Evolutionary conservation across 345 rosid species (phyloP), one percentile per base, ranked within the genome.

Genomic region (Aquilaria malaccensis): DNA sequence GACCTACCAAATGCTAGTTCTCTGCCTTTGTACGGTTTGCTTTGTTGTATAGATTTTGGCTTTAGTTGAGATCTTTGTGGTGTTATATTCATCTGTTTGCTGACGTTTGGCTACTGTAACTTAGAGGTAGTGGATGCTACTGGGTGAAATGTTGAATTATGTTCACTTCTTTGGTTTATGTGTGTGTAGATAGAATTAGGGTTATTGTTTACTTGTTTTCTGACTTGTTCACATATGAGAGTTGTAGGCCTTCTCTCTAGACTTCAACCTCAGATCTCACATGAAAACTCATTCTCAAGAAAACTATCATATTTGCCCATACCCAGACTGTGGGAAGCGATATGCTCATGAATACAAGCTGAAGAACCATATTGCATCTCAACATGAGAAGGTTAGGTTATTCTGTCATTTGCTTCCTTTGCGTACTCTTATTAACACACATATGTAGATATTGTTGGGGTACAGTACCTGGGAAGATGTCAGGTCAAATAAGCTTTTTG

Each of bases 271-370:
- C 79, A 79, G 87, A 63, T 94, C 99, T 49, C 97, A 90, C 80
- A 94, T 90, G 97, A 94, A 90, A 80, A 94, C 99, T 54, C 99
- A 94, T 75, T 90, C 96, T 49, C 99, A 90, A 73, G 99, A 94
- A 76, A 94, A 90, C 71, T 90, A 94, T 73, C 97, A 94, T 72
- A 76, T 87, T 75, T 94, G 99, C 67, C 99, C 97, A 10, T 88
- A 76, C 64, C 68, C 79, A 29, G 97, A 89, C 37, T 94, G 97
- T 78, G 99, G 95, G 67, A 94, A 94, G 89, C 78, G 97, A 88
- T 90, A 90, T 66, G 99, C 99, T 69, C 97, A 94, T 54, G 99
- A 94, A 62, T 94, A 94, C 87, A 90, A 94, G 85, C 79, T 94
- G 12, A 88, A 85, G 77, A 94, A 90, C 79, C 99, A 94, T 61